These are phyloP conservation scores for Apium graveolens DNA, from an alignment of 129 eudicot genomes.

Conservation along the genomic window DNA sequence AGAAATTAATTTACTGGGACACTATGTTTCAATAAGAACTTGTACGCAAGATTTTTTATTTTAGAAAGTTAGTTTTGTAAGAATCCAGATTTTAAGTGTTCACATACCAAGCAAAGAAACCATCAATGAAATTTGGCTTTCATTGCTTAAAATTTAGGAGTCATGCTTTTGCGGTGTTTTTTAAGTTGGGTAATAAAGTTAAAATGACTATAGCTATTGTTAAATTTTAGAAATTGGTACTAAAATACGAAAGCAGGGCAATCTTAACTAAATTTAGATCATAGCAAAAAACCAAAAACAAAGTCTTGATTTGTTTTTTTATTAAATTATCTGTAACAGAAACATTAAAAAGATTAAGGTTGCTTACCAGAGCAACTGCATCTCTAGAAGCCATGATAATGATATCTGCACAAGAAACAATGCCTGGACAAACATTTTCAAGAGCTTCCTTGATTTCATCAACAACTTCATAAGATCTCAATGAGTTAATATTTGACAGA, in stretches of 20 bases:
- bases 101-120: neutral
- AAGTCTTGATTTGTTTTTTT: neutral
- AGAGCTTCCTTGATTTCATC: conserved; percentile 80
- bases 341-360: neutral
- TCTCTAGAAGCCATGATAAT: conserved; percentile 87
- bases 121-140: neutral
- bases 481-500: conserved; percentile 65
- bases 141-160: neutral
- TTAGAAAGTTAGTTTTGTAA: no score
- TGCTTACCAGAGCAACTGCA: conserved; percentile 78
- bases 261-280: neutral
- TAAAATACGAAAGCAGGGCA: neutral
- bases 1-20: neutral
- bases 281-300: no score
- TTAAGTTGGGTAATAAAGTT: neutral
- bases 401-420: conserved; percentile 93
- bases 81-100: neutral
- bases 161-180: neutral
- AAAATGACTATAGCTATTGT: no score
- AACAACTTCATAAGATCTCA: conserved; percentile 80
- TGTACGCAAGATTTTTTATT: no score
- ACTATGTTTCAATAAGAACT: neutral
- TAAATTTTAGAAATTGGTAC: neutral
- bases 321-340: neutral
- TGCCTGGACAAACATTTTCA: conserved; percentile 62